Percentiles rank a stretch among this genome's conserved stretches.
Evolutionary conservation across 257 asterid species (phyloP).

Genomic region (Anisodus tanguticus): DNA sequence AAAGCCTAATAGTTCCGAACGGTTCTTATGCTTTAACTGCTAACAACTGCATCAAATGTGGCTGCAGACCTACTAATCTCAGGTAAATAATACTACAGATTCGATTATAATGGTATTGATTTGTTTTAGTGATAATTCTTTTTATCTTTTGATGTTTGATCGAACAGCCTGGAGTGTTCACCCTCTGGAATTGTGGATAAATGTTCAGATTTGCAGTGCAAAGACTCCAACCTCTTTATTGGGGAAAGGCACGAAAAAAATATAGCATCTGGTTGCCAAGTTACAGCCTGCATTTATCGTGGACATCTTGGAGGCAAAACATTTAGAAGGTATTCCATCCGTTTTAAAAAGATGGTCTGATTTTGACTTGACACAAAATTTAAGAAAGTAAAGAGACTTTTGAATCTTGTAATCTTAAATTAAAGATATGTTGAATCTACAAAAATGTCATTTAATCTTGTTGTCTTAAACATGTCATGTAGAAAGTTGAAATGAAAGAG

Average conservation of each 20-base stretch:
- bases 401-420: too few relatives aligned
- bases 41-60: constrained; percentile 34
- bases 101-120: neutral
- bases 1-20: constrained; percentile 36
- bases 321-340: constrained; percentile 26
- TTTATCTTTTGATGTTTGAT: neutral
- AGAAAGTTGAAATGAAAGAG: too few relatives aligned
- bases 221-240: constrained; percentile 32
- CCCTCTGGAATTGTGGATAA: constrained; percentile 26
- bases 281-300: constrained; percentile 32
- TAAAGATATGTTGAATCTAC: too few relatives aligned
- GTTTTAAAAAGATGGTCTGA: too few relatives aligned
- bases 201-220: constrained; percentile 37
- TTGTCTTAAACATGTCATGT: too few relatives aligned
- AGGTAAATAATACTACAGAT: neutral
- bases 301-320: constrained; percentile 37
- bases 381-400: too few relatives aligned
- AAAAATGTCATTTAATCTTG: too few relatives aligned
- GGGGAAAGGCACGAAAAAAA: constrained; percentile 23
- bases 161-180: constrained; percentile 29
- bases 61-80: constrained; percentile 28
- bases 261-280: constrained; percentile 23
- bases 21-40: constrained; percentile 36
- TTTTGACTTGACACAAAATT: too few relatives aligned
- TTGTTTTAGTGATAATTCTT: constrained; percentile 16